phyloP scores from a whole-genome alignment of 371 early-diverging fungal genomes.

The Mucor irregularis region DNA sequence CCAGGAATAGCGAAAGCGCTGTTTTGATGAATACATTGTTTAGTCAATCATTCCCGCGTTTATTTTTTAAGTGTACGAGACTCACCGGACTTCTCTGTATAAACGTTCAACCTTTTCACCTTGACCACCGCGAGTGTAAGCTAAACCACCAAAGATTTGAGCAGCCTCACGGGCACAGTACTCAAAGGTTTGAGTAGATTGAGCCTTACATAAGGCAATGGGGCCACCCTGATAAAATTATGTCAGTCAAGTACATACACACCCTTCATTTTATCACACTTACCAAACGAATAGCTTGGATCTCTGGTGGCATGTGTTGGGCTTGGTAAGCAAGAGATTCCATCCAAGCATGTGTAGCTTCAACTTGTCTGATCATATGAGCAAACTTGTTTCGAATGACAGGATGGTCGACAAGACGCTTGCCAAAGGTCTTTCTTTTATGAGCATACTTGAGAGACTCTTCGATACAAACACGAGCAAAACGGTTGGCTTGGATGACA shows the following conservation, averaged over 20 bases:
- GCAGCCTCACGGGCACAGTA: constrained; percentile 72
- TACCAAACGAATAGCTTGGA: constrained; percentile 58
- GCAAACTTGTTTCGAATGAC: constrained; percentile 70
- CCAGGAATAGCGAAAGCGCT: constrained; percentile 61
- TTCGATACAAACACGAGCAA: constrained; percentile 82
- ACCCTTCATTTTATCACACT: neutral
- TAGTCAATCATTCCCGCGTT: too few species aligned
- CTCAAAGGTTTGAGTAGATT: constrained; percentile 70
- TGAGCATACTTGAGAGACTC: constrained; percentile 82
- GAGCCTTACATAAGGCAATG: constrained; percentile 70
- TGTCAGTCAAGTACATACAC: too few species aligned
- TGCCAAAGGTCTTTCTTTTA: constrained; percentile 84
- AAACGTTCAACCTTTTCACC: constrained; percentile 70
- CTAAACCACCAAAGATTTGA: constrained; percentile 73
- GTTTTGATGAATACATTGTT: too few species aligned
- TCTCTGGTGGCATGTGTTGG: constrained; percentile 49
- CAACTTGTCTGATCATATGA: constrained; percentile 73
- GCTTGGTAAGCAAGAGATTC: constrained; percentile 55
- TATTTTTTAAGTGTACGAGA: too few species aligned
- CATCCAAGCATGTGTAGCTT: constrained; percentile 74
- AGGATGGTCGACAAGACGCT: constrained; percentile 69
- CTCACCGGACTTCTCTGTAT: constrained; percentile 61
- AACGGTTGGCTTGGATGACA: constrained; percentile 77
- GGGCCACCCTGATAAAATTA: constrained; percentile 64
- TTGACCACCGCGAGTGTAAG: constrained; percentile 68